Conservation (phyloP, 176 grass and related monocot genomes). For the Zoysia pacifica region DNA sequence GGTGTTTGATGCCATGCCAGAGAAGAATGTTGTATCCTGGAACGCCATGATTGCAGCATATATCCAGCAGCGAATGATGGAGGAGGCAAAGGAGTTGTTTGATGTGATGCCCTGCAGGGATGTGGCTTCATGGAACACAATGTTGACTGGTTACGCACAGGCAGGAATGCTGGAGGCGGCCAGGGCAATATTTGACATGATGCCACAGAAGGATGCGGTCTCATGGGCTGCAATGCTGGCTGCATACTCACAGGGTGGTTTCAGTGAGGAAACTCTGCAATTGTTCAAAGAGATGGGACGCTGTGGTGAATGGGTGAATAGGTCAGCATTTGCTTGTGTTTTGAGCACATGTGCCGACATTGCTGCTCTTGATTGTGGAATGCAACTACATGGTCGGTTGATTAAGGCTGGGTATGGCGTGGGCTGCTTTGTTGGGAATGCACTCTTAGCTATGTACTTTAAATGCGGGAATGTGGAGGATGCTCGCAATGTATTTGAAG, state of each 20-base stretch:
- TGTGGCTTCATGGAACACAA: conserved; percentile 79
- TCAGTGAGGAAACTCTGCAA: conserved; percentile 67
- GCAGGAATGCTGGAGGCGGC: conserved; percentile 69
- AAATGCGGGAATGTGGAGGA: conserved; percentile 84
- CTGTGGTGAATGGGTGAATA: conserved; percentile 62
- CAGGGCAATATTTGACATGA: conserved; percentile 60
- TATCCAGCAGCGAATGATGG: conserved; percentile 63
- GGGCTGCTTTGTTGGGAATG: conserved; percentile 90
- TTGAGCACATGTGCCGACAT: conserved; percentile 90
- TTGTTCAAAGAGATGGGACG: conserved; percentile 74
- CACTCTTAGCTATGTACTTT: conserved; percentile 86
- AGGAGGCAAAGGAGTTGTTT: conserved; percentile 75
- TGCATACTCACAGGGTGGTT: conserved; percentile 70
- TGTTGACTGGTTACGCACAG: conserved; percentile 83
- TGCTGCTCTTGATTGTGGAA: conserved; percentile 82
- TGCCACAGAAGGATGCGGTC: conserved; percentile 68
- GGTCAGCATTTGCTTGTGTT: conserved; percentile 77
- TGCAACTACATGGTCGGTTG: conserved; percentile 76
- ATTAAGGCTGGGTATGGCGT: conserved; percentile 74
- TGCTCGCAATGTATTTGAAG: conserved; percentile 70
- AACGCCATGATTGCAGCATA: conserved; percentile 90
- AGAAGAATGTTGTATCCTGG: conserved; percentile 77
- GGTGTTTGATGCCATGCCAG: conserved; percentile 85
- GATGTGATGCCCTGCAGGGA: conserved; percentile 71
- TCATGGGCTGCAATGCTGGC: conserved; percentile 94